Conservation (phyloP, 768 basidiomycete species). For the Filobasidium floriforme region DNA sequence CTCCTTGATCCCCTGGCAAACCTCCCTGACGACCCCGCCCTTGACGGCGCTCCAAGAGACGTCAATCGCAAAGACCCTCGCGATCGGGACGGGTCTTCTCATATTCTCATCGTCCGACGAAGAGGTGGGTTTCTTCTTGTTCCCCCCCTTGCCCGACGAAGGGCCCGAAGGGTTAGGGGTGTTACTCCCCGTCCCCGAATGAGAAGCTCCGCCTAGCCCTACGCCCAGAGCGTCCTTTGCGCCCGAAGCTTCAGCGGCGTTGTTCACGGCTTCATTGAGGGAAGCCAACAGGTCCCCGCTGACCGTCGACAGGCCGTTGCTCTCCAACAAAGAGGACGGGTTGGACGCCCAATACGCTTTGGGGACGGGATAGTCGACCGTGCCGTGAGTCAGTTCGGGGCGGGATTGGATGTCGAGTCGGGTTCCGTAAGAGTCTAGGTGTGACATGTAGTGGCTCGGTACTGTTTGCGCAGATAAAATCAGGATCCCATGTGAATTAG, state of each 20-base stretch:
- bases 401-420: slow-evolving; percentile 72
- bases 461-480: not conserved
- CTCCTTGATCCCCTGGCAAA: slow-evolving; percentile 58
- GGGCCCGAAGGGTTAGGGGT: not conserved
- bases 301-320: slow-evolving; percentile 40
- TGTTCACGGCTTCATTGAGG: slow-evolving; percentile 32
- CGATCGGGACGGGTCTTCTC: slow-evolving; percentile 51
- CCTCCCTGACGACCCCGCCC: slow-evolving; percentile 62
- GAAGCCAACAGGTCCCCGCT: slow-evolving; percentile 36
- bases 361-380: slow-evolving; percentile 78
- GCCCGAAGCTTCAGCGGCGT: slow-evolving; percentile 3
- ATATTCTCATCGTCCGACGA: slow-evolving; percentile 28
- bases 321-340: slow-evolving; percentile 49
- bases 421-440: slow-evolving; percentile 66
- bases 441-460: slow-evolving; percentile 71
- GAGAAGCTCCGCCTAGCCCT: not conserved
- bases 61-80: slow-evolving; percentile 80
- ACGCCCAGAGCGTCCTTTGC: not conserved
- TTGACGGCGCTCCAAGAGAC: slow-evolving; percentile 62
- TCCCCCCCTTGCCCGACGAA: slow-evolving; percentile 1
- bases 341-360: slow-evolving; percentile 72
- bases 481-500: too few relatives aligned
- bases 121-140: slow-evolving; percentile 19
- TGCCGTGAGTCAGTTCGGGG: slow-evolving; percentile 82
- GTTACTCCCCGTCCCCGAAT: not conserved